These are phyloP conservation scores for Leptographium radiaticola DNA, from an alignment of 2,329 filamentous ascomycete species.

Conservation along the genomic window DNA sequence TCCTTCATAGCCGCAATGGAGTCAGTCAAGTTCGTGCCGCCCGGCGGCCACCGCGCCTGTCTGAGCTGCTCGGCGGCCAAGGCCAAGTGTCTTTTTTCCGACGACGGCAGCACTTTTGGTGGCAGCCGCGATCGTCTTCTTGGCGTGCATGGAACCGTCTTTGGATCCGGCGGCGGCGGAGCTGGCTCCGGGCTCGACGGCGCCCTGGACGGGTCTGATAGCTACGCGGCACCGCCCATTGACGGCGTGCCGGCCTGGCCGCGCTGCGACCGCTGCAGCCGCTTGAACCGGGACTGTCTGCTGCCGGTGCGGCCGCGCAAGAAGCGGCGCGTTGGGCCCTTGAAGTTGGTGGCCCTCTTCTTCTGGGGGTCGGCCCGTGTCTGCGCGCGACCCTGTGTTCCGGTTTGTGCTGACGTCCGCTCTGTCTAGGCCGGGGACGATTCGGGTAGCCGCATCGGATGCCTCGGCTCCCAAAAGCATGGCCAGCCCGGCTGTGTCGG, in stretches of 20 bases:
- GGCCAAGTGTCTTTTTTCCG: constrained; percentile 13
- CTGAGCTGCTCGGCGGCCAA: constrained; percentile 14
- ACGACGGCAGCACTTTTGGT: constrained; percentile 3
- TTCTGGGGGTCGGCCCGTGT: not conserved
- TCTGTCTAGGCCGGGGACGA: not conserved
- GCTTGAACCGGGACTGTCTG: constrained; percentile 10
- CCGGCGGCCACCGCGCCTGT: constrained; percentile 14
- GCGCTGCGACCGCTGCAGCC: constrained; percentile 11
- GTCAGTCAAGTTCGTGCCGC: constrained; percentile 13
- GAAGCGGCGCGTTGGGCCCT: constrained; percentile 9
- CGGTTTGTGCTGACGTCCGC: not conserved
- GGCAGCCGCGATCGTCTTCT: not conserved
- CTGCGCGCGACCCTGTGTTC: not conserved
- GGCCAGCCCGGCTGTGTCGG: not conserved
- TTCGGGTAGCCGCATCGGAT: not conserved
- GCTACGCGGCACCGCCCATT: not conserved
- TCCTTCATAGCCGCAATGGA: constrained; percentile 16
- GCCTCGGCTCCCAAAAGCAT: not conserved
- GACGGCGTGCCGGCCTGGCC: constrained; percentile 8
- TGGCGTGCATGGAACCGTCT: too few species aligned
- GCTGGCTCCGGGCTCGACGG: not conserved
- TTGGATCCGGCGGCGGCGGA: too few species aligned
- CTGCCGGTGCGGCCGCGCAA: constrained; percentile 11
- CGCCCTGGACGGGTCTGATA: not conserved
- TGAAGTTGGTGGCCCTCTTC: constrained; percentile 5